Evolutionary conservation across 306 rosid species (phyloP).

Genomic region (Herpetospermum pedunculosum): DNA sequence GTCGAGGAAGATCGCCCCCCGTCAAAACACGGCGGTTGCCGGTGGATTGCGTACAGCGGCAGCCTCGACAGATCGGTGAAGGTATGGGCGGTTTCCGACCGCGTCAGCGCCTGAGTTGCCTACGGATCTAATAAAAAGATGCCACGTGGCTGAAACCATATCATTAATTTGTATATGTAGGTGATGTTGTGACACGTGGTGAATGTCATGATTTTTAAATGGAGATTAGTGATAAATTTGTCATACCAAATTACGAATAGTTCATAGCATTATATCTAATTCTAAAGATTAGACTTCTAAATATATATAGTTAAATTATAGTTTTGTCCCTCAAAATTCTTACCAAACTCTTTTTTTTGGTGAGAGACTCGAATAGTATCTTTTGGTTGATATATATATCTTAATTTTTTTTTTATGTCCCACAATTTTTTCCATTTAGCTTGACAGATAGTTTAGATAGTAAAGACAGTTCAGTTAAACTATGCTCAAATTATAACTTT

Average conservation of each 20-base stretch:
- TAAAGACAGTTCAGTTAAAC: too few species aligned
- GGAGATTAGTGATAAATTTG: neutral
- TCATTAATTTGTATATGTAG: neutral
- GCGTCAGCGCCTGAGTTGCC: neutral
- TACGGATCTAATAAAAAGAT: neutral
- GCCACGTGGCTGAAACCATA: neutral
- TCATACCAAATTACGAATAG: neutral
- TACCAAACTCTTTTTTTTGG: too few species aligned
- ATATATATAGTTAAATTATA: too few species aligned
- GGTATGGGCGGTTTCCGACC: conserved; percentile 61
- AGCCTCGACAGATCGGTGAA: conserved; percentile 90
- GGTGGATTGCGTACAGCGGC: conserved; percentile 78
- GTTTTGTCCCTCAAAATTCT: too few species aligned
- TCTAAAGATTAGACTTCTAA: neutral
- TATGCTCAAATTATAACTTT: too few species aligned
- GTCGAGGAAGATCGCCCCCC: conserved; percentile 39
- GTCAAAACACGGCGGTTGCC: conserved; percentile 7
- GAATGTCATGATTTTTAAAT: neutral
- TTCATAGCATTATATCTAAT: neutral
- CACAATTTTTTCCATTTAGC: too few species aligned
- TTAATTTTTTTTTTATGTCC: too few species aligned
- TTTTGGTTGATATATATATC: too few species aligned
- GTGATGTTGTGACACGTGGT: neutral
- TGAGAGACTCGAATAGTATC: too few species aligned
- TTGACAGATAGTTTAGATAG: too few species aligned